These are phyloP conservation scores for Globisporangium cederbergense DNA, from an alignment of 352 stramenopile genomes.

Conservation along the genomic window DNA sequence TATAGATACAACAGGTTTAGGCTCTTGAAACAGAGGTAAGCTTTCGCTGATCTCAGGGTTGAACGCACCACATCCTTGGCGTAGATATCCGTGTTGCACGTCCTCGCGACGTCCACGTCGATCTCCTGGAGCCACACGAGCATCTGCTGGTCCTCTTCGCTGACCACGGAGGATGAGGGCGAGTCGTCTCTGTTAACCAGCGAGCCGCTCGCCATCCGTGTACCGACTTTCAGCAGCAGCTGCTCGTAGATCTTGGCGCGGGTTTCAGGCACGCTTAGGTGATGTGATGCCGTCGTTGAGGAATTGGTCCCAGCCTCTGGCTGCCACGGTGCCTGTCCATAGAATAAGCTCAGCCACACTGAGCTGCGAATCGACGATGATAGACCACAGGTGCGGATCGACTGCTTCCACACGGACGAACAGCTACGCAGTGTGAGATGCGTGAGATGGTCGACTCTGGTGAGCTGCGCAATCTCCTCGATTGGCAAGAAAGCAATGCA, in stretches of 20 bases:
- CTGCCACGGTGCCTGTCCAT: slow-evolving; percentile 52
- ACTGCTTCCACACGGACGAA: slow-evolving; percentile 72
- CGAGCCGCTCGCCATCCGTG: slow-evolving; percentile 32
- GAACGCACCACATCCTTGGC: slow-evolving; percentile 23
- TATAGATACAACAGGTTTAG: background rate
- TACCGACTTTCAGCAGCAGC: slow-evolving; percentile 54
- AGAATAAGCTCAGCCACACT: slow-evolving; percentile 67
- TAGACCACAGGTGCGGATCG: slow-evolving; percentile 54
- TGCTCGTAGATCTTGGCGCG: slow-evolving; percentile 58
- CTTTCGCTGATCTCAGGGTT: background rate
- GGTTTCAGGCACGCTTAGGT: slow-evolving; percentile 36
- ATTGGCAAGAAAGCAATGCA: slow-evolving; percentile 41
- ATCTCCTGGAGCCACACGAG: slow-evolving; percentile 77
- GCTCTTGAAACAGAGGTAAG: background rate
- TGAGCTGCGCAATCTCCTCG: slow-evolving; percentile 41
- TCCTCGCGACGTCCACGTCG: slow-evolving; percentile 76
- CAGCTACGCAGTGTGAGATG: slow-evolving; percentile 22
- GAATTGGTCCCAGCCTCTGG: slow-evolving; percentile 7
- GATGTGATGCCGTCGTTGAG: slow-evolving; percentile 29
- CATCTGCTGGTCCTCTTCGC: slow-evolving; percentile 50
- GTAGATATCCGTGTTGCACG: slow-evolving; percentile 60
- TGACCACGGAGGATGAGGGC: slow-evolving; percentile 6
- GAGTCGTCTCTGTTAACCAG: slow-evolving; percentile 5
- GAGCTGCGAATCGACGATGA: slow-evolving; percentile 39
- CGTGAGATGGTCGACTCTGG: slow-evolving; percentile 25